Conservation (phyloP, 2,329 filamentous ascomycete genomes). For the Aphanocladium album region DNA sequence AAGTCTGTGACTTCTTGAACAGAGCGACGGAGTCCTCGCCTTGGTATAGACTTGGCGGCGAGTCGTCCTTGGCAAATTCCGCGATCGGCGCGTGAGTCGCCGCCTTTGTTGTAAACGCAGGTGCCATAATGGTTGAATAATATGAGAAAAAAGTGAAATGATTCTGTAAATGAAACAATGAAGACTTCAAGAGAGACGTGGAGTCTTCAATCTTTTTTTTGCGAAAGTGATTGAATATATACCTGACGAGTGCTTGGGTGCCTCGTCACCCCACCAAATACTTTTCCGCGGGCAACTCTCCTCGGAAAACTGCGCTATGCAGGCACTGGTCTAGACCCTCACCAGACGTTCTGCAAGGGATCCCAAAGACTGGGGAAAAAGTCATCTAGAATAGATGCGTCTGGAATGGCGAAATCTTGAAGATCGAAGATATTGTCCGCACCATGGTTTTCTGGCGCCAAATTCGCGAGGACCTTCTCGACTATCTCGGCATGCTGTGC, state of each 20-base stretch:
- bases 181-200: not conserved
- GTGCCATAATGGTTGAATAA: slow-evolving; percentile 19
- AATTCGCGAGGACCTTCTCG: slow-evolving; percentile 35
- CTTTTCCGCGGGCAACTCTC: slow-evolving; percentile 14
- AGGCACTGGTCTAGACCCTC: not conserved
- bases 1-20: slow-evolving; percentile 19
- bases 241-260: not conserved
- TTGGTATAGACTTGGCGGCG: slow-evolving; percentile 19
- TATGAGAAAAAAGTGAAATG: not conserved
- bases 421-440: slow-evolving; percentile 17
- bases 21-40: slow-evolving; percentile 20
- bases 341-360: slow-evolving; percentile 31
- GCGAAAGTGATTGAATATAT: not conserved
- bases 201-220: not conserved
- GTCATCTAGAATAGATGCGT: slow-evolving; percentile 30
- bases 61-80: slow-evolving; percentile 9
- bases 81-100: not conserved
- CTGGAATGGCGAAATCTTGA: slow-evolving; percentile 26
- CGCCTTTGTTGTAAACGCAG: slow-evolving; percentile 5
- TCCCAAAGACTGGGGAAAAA: slow-evolving; percentile 32
- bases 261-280: not conserved
- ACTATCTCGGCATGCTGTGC: slow-evolving; percentile 42
- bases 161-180: not conserved
- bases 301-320: slow-evolving; percentile 4
- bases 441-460: slow-evolving; percentile 19